A percentile compares a stretch with the other conserved stretches of the same genome.
Conservation (phyloP, 805 yeast species). For the Candida verbasci region DNA sequence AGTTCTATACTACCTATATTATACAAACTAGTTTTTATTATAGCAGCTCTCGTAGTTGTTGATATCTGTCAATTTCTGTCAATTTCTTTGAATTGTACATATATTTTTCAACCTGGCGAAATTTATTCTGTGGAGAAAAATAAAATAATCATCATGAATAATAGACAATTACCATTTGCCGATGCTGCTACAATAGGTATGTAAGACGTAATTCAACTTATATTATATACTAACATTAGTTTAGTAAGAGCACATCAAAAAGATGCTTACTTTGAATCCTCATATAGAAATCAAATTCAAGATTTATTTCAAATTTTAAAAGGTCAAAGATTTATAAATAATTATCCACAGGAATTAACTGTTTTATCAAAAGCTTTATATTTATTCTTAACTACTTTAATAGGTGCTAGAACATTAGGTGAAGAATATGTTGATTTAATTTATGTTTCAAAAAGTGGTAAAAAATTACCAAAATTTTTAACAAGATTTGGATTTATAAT, state of each 20-base stretch:
- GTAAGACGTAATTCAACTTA: too few relatives aligned
- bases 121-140: slow-evolving; percentile 6
- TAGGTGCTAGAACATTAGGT: slow-evolving; percentile 81
- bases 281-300: slow-evolving; percentile 50
- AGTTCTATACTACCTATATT: too few relatives aligned
- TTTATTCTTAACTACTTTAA: slow-evolving; percentile 66
- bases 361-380: slow-evolving; percentile 58
- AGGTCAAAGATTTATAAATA: slow-evolving; percentile 62
- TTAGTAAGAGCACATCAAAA: slow-evolving; percentile 87
- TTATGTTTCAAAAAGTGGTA: slow-evolving; percentile 56
- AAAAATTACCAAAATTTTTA: slow-evolving; percentile 38
- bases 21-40: too few relatives aligned
- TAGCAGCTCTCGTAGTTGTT: not conserved
- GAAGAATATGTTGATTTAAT: slow-evolving; percentile 88
- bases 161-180: slow-evolving; percentile 54
- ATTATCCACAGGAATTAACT: slow-evolving; percentile 58
- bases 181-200: slow-evolving; percentile 81
- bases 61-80: not conserved
- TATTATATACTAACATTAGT: slow-evolving; percentile 24
- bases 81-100: too few relatives aligned
- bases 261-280: slow-evolving; percentile 66
- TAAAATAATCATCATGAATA: slow-evolving; percentile 1
- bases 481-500: slow-evolving; percentile 56
- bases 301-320: slow-evolving; percentile 52
- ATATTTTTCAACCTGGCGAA: too few relatives aligned